These are phyloP conservation scores for Hsuehochloa calcarea DNA, from an alignment of 176 grass and related monocot genomes.

Conservation along the genomic window DNA sequence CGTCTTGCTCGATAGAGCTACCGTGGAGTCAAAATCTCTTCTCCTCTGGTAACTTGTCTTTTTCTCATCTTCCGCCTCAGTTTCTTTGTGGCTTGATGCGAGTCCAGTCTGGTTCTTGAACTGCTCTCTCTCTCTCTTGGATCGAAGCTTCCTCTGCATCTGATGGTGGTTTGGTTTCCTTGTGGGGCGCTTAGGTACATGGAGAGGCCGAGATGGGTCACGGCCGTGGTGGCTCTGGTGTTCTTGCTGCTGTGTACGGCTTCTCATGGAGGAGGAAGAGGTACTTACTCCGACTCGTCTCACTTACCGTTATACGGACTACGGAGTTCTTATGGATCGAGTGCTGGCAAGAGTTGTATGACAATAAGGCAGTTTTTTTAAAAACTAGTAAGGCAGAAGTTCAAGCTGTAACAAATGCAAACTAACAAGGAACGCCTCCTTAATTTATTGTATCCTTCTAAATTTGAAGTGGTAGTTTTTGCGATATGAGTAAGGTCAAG, in stretches of 20 bases:
- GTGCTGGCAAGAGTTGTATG: background rate
- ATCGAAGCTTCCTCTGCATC: background rate
- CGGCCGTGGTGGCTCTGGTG: background rate
- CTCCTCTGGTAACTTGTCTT: background rate
- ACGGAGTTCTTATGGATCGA: background rate
- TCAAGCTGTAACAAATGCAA: no score
- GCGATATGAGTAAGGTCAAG: no score
- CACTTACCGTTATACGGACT: background rate
- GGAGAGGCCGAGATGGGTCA: background rate
- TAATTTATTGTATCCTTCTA: no score
- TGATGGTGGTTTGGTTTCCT: background rate
- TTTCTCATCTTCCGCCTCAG: background rate
- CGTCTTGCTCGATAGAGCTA: background rate
- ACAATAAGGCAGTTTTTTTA: no score
- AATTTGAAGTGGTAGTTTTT: no score
- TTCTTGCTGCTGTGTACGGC: constrained; percentile 24
- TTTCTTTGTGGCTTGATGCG: background rate
- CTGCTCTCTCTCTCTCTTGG: background rate
- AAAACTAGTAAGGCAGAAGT: no score
- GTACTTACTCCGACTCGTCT: background rate
- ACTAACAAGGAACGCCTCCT: no score
- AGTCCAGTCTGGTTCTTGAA: background rate
- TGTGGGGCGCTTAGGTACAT: background rate
- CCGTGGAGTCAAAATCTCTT: no score
- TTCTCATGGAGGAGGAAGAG: background rate